Conservation (phyloP, 345 rosid genomes). For the Ceriops tagal region DNA sequence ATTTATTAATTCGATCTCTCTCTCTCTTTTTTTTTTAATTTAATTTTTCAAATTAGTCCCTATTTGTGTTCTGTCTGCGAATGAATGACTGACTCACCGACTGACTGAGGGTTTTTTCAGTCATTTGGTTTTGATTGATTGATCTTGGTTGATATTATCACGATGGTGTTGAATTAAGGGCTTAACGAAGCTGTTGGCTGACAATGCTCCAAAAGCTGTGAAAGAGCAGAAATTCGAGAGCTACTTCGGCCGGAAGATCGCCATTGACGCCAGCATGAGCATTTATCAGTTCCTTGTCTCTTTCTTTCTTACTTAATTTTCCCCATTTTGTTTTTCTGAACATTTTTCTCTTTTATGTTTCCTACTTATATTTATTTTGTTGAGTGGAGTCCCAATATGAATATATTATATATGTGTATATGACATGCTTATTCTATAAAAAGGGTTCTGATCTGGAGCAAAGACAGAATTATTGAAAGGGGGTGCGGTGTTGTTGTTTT, state of each 20-base stretch:
- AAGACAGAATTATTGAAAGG: not conserved
- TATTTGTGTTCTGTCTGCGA: no score
- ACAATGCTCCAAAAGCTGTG: conserved; percentile 82
- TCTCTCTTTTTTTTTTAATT: not conserved
- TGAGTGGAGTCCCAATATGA: not conserved
- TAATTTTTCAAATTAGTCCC: not conserved
- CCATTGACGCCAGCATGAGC: conserved; percentile 99
- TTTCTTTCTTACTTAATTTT: conserved; percentile 1
- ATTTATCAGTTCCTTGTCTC: conserved; percentile 90
- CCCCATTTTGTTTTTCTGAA: not conserved
- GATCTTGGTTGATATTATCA: not conserved
- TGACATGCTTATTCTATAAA: no score
- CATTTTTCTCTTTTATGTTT: not conserved
- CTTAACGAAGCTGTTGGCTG: conserved; percentile 93
- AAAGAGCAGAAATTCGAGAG: conserved; percentile 93
- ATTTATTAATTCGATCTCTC: not conserved
- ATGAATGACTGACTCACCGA: no score
- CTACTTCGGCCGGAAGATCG: conserved; percentile 89
- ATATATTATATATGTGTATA: no score
- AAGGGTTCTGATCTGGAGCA: not conserved
- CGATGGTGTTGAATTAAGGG: conserved; percentile 44
- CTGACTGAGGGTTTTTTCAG: no score
- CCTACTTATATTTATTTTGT: not conserved
- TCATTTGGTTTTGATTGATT: not conserved
- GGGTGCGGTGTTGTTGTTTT: not conserved